Evolutionary conservation across 768 basidiomycete genomes (phyloP).

Genomic region (Lactifluus subvellereus): DNA sequence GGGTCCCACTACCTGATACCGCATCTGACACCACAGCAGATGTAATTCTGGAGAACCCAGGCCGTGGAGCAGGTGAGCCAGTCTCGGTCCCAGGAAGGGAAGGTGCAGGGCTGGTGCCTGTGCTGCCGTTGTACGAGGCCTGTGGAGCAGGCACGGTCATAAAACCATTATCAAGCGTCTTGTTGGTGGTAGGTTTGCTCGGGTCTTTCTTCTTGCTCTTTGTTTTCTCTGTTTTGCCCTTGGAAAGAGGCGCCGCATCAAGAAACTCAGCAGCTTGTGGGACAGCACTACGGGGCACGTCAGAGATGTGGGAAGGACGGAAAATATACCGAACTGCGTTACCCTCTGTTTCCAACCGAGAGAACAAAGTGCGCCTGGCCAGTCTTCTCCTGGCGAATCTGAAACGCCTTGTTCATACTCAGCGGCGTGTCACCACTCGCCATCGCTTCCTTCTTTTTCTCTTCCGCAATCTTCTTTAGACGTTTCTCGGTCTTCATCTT

Average conservation of each 20-base stretch:
- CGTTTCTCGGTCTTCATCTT: slow-evolving; percentile 97
- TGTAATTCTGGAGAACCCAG: slow-evolving; percentile 74
- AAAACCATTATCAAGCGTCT: slow-evolving; percentile 53
- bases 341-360: slow-evolving; percentile 92
- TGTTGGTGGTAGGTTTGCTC: slow-evolving; percentile 47
- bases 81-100: slow-evolving; percentile 33
- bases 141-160: slow-evolving; percentile 64
- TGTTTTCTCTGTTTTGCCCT: slow-evolving; percentile 76
- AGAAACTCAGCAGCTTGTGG: slow-evolving; percentile 81
- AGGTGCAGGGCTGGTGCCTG: slow-evolving; percentile 40
- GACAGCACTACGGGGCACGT: slow-evolving; percentile 53
- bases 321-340: slow-evolving; percentile 29
- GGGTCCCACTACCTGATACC: slow-evolving; percentile 42
- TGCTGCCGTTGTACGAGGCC: slow-evolving; percentile 35
- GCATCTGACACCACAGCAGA: slow-evolving; percentile 47
- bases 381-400: slow-evolving; percentile 86
- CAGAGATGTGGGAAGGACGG: slow-evolving; percentile 11
- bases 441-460: slow-evolving; percentile 92
- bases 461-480: slow-evolving; percentile 95
- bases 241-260: slow-evolving; percentile 72
- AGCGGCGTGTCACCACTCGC: slow-evolving; percentile 91
- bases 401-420: slow-evolving; percentile 93
- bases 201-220: slow-evolving; percentile 75
- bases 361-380: slow-evolving; percentile 96
- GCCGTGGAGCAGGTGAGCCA: slow-evolving; percentile 60